Conservation (phyloP, 2,329 filamentous ascomycete genomes). For the Aciculosporium take region DNA sequence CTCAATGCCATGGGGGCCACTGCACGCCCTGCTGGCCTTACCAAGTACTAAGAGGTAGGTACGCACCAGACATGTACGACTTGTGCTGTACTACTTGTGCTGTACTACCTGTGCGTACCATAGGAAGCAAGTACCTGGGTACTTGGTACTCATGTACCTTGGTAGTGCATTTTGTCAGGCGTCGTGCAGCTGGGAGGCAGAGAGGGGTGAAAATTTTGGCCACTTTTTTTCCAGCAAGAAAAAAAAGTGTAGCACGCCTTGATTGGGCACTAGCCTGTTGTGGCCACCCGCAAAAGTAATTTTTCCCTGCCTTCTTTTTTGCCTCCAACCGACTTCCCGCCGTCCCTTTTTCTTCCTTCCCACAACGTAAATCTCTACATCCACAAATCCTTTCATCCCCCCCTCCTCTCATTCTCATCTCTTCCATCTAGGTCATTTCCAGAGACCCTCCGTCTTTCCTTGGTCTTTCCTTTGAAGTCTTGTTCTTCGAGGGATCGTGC, state of each 20-base stretch:
- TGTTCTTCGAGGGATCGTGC: constrained; percentile 26
- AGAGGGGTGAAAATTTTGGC: too few species aligned
- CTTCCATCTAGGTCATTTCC: constrained; percentile 15
- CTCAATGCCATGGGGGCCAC: too few species aligned
- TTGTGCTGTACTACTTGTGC: too few species aligned
- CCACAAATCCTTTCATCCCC: constrained; percentile 18
- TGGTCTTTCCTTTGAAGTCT: constrained; percentile 33
- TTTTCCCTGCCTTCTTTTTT: constrained; percentile 20
- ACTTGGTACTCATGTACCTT: too few species aligned
- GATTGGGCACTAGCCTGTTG: constrained; percentile 18
- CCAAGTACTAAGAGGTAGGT: too few species aligned
- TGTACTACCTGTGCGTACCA: too few species aligned
- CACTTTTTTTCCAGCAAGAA: too few species aligned
- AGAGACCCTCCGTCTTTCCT: constrained; percentile 23
- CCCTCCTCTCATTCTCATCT: constrained; percentile 16
- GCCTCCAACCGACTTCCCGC: constrained; percentile 13
- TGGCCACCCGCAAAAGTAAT: constrained; percentile 18
- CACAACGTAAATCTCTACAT: constrained; percentile 19
- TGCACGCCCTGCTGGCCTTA: too few species aligned
- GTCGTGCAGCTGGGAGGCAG: too few species aligned
- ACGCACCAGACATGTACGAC: too few species aligned
- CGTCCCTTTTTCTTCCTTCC: constrained; percentile 17
- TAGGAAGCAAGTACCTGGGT: too few species aligned
- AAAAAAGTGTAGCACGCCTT: background rate
- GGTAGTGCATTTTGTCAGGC: too few species aligned